Evolutionary conservation across 306 rosid genomes (phyloP).

Genomic region (Prunus mira): DNA sequence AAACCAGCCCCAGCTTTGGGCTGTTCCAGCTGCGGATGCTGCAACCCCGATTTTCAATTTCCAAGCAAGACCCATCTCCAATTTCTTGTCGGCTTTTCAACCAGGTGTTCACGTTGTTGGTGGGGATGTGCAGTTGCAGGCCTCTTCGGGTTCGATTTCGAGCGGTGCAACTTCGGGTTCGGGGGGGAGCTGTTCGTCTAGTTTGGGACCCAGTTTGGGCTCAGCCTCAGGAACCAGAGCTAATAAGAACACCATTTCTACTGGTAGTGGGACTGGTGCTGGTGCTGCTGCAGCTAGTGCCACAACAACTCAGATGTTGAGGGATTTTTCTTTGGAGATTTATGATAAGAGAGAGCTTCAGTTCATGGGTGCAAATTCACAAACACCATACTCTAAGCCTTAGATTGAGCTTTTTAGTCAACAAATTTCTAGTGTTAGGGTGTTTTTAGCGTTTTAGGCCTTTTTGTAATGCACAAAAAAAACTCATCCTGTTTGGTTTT

Average conservation of each 20-base stretch:
- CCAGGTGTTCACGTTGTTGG: slow-evolving; percentile 28
- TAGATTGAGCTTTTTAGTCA: slow-evolving; percentile 15
- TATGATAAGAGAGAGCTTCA: slow-evolving; percentile 76
- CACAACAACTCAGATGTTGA: slow-evolving; percentile 46
- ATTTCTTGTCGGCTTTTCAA: slow-evolving; percentile 51
- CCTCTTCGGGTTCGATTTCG: slow-evolving; percentile 21
- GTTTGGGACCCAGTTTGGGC: slow-evolving; percentile 39
- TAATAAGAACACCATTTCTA: background rate
- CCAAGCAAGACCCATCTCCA: slow-evolving; percentile 61
- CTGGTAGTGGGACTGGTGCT: slow-evolving; percentile 10
- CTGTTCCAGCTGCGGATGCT: slow-evolving; percentile 42
- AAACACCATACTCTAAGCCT: slow-evolving; percentile 39
- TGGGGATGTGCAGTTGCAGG: slow-evolving; percentile 20
- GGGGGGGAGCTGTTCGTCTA: slow-evolving; percentile 35
- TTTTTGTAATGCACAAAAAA: background rate
- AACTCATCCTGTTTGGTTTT: background rate
- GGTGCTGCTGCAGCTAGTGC: background rate
- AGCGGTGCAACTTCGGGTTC: slow-evolving; percentile 17
- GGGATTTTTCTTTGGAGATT: slow-evolving; percentile 66
- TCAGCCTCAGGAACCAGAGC: slow-evolving; percentile 17
- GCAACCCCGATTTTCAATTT: slow-evolving; percentile 45
- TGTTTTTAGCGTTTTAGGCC: background rate
- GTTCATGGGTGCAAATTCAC: slow-evolving; percentile 55
- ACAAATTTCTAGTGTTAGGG: background rate
- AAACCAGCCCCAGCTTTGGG: slow-evolving; percentile 68